Conservation (phyloP, 2,329 filamentous ascomycete genomes). For the Thelonectria discophora region DNA sequence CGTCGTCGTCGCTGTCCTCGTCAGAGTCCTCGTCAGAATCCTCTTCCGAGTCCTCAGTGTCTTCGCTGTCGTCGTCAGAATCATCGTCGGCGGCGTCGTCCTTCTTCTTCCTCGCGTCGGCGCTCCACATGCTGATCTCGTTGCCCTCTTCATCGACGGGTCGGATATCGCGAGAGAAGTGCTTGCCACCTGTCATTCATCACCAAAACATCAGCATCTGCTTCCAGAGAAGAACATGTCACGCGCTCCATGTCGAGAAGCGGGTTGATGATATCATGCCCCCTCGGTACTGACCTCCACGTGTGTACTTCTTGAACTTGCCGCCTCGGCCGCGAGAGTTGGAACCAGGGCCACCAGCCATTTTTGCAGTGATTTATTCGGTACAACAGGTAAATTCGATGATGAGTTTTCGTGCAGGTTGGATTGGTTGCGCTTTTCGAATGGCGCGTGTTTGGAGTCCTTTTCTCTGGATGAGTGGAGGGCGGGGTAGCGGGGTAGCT, state of each 20-base stretch:
- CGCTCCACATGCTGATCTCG: conserved; percentile 86
- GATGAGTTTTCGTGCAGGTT: conserved; percentile 24
- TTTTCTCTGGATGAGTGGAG: conserved; percentile 30
- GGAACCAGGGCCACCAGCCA: conserved; percentile 58
- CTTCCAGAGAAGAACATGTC: neutral
- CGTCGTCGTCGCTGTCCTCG: conserved; percentile 59
- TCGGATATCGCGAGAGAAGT: conserved; percentile 91
- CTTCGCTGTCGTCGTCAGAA: conserved; percentile 58
- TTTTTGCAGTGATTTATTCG: conserved; percentile 42
- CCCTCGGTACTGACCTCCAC: conserved; percentile 73
- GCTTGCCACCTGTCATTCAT: conserved; percentile 77
- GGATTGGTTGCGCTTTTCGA: conserved; percentile 6
- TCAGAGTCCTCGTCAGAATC: conserved; percentile 60
- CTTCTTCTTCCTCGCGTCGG: conserved; percentile 59
- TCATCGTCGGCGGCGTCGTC: conserved; percentile 59
- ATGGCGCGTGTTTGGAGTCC: conserved; percentile 3
- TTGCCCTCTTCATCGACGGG: conserved; percentile 91
- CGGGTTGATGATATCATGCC: conserved; percentile 9
- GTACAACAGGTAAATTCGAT: neutral
- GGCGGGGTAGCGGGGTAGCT: conserved; percentile 52
- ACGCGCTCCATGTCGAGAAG: neutral
- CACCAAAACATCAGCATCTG: conserved; percentile 27
- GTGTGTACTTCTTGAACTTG: conserved; percentile 93
- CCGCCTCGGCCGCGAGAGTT: conserved; percentile 81
- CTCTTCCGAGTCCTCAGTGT: conserved; percentile 36